A percentile compares a stretch with the other conserved stretches of the same genome.
Evolutionary conservation across 352 stramenopile species (phyloP).

Genomic region (Globisporangium barbulae): DNA sequence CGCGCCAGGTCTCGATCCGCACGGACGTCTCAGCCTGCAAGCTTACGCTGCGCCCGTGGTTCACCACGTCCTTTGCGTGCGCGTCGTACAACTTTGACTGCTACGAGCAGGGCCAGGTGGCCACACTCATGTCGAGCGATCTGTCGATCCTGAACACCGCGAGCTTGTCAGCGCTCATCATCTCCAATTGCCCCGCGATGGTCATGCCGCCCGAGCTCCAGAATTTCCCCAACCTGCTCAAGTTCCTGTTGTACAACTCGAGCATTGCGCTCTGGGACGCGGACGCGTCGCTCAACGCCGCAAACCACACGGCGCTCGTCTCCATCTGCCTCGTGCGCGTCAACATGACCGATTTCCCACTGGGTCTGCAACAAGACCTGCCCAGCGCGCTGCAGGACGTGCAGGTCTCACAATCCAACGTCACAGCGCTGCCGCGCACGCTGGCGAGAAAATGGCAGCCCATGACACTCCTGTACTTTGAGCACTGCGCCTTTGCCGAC

Average conservation of each 20-base stretch:
- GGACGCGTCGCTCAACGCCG: conserved; percentile 23
- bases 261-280: conserved; percentile 25
- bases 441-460: conserved; percentile 9
- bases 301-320: conserved; percentile 16
- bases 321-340: conserved; percentile 17
- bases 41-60: conserved; percentile 30
- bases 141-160: conserved; percentile 20
- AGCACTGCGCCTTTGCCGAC: conserved; percentile 16
- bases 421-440: conserved; percentile 12
- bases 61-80: conserved; percentile 28
- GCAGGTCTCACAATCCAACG: conserved; percentile 15
- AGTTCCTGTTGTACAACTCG: conserved; percentile 37
- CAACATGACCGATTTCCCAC: conserved; percentile 20
- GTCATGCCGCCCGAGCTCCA: conserved; percentile 24
- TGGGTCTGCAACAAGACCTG: conserved; percentile 11
- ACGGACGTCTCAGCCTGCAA: conserved; percentile 26
- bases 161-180: conserved; percentile 26
- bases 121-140: conserved; percentile 19
- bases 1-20: conserved; percentile 21
- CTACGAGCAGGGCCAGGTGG: conserved; percentile 22
- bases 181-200: conserved; percentile 31
- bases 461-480: conserved; percentile 19
- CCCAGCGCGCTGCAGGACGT: conserved; percentile 14
- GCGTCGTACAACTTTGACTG: conserved; percentile 37
- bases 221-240: conserved; percentile 28